Conservation (phyloP, 1,139 yeast species). For the Hyphopichia buzzinii region DNA sequence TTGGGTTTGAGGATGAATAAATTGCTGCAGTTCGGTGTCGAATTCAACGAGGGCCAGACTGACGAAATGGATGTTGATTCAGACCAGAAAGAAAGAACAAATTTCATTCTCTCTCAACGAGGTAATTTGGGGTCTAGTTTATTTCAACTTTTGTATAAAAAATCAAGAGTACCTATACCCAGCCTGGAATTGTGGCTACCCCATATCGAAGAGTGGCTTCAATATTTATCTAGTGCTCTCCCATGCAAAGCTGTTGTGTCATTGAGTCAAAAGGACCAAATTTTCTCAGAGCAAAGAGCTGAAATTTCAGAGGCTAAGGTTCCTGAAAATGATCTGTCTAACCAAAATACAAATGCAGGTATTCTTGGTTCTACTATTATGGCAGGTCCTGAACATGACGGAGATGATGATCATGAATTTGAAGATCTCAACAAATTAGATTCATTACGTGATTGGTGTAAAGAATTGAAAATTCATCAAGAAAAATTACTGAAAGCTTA, state of each 20-base stretch:
- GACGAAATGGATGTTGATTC: slow-evolving; percentile 13
- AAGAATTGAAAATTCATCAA: slow-evolving; percentile 2
- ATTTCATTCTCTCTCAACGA: not conserved
- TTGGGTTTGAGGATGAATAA: slow-evolving; percentile 7
- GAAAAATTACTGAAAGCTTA: not conserved
- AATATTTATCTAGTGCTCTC: slow-evolving; percentile 25
- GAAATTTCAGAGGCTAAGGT: slow-evolving; percentile 15
- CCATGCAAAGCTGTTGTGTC: slow-evolving; percentile 27
- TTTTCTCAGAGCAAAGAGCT: slow-evolving; percentile 33
- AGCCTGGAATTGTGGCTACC: slow-evolving; percentile 1
- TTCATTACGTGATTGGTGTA: slow-evolving; percentile 4
- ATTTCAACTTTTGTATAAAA: not conserved
- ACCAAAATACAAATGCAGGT: slow-evolving; percentile 1
- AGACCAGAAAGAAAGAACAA: not conserved
- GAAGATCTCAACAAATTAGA: slow-evolving; percentile 1
- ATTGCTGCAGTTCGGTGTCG: slow-evolving; percentile 1
- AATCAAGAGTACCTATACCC: not conserved
- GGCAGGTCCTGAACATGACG: not conserved
- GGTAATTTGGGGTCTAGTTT: not conserved
- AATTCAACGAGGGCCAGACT: slow-evolving; percentile 2
- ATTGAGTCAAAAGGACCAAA: slow-evolving; percentile 41
- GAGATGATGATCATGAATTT: slow-evolving; percentile 3
- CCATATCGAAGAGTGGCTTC: slow-evolving; percentile 26
- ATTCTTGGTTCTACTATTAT: slow-evolving; percentile 2
- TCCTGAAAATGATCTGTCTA: not conserved